Evolutionary conservation across 2,329 filamentous ascomycete species (phyloP), one percentile per base, ranked within the genome.

Genomic region (Pseudocercospora macadamiae): DNA sequence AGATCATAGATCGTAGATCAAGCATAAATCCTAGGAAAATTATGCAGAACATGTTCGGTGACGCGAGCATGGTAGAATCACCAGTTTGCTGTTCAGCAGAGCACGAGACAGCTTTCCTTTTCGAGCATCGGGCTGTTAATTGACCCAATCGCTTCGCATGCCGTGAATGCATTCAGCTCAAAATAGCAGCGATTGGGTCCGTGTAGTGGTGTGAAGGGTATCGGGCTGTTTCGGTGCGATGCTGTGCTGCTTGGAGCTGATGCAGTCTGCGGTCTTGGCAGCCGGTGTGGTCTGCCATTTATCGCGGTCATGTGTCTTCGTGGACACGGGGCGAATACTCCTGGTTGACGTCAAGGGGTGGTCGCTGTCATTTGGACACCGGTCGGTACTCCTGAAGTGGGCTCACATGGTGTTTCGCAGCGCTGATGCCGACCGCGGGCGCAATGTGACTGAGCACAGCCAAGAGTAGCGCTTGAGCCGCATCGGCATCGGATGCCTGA

Each of bases 281-380:
- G 3, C 14, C 12, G 42, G 3, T 14, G 26, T 5, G 42, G 42
- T n/a, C 19, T 25, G 42, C 42, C 26, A 21, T 23, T 25, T 47
- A 47, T 47, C 21, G 14, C 23, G 21, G 42, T 47, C 42, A 47
- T 47, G 42, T 47, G 42, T 47, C 23, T 28, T 47, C 10, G 42
- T 26, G 37, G 18, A 28, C 18, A 28, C 42, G 42, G 42, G 42
- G 42, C 42, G 42, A 47, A 47, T 7, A 42, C 23, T 5, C 18
- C 10, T 42, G 9, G 4, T 42, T 19, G 37, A 42, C 37, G 37
- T 21, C 7, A 21, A 19, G 23, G 37, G 3, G 23, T 21, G 18
- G 8, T 42, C 2, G 37, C 23, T 7, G 8, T 42, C 37, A 19
- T 19, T 42, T 19, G 3, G 37, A 21, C 18, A 3, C 37, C 37